Conservation (phyloP, 371 early-diverging fungal genomes). For the Syncephalastrum sp. region DNA sequence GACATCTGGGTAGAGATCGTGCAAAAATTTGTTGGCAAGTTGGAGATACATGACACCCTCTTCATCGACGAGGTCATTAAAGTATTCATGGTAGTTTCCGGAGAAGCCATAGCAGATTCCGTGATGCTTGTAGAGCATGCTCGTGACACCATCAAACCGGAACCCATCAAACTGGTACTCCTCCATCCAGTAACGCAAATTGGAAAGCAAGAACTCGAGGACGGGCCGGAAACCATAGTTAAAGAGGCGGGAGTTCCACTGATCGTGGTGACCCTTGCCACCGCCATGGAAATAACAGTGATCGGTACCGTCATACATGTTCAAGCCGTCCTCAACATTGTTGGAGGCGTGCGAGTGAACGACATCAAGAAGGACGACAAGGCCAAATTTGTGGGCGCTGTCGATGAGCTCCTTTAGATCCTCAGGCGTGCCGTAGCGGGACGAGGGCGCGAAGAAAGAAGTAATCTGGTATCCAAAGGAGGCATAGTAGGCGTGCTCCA, state of each 20-base stretch:
- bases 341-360: conserved; percentile 98
- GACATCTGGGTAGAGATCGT: conserved; percentile 72
- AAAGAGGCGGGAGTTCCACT: conserved; percentile 94
- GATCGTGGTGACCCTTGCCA: conserved; percentile 80
- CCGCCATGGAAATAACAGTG: conserved; percentile 96
- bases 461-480: conserved; percentile 98
- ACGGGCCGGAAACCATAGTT: conserved; percentile 92
- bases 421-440: conserved; percentile 91
- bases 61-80: conserved; percentile 79
- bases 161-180: conserved; percentile 95
- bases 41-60: conserved; percentile 89
- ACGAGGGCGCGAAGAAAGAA: conserved; percentile 89
- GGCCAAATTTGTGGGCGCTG: conserved; percentile 88
- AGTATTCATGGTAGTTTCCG: conserved; percentile 93
- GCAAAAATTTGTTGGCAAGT: conserved; percentile 88
- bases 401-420: conserved; percentile 88
- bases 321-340: conserved; percentile 92
- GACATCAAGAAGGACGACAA: conserved; percentile 89
- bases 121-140: conserved; percentile 94
- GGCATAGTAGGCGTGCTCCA: conserved; percentile 99
- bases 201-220: conserved; percentile 90
- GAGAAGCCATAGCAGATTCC: conserved; percentile 93
- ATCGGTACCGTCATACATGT: conserved; percentile 94
- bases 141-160: conserved; percentile 97
- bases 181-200: conserved; percentile 89